Evolutionary conservation across 2,329 filamentous ascomycete species (phyloP), one percentile per base, ranked within the genome.

Genomic region (Microcyclospora tardicrescens): DNA sequence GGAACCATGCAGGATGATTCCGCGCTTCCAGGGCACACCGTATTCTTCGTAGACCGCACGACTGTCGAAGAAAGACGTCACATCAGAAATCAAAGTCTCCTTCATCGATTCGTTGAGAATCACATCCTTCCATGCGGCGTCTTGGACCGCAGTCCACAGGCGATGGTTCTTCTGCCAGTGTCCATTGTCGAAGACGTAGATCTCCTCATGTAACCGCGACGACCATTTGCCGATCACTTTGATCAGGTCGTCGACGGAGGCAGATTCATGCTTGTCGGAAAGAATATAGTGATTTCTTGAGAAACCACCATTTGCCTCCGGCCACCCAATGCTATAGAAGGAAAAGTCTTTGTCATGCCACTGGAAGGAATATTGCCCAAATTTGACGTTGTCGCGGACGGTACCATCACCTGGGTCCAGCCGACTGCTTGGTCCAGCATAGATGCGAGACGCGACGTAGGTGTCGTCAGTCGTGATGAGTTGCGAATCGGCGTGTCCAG

Each of bases 11-110:
- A 78, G 79, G 41, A 81, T 79, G 31, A 81, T 60, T 1, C 77
- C 77, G 32, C 77, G 63, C 64, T 82, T 81, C 78, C 79, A 82
- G 0, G 78, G 77, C 28, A 81, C 75, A 41, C 67, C 66, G 32
- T 81, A 64, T 34, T 68, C 61, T 2, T 60, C 49, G 50, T 81
- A 82, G 2, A 71, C 71, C 6, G 69, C 64, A 19, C 67, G 62
- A 0, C 64, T 66, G 33, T 72, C 62, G 51, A 78, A 82, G 59
- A 82, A 82, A 33, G 70, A 68, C 28, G 71, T 57, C 33, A 80
- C 72, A 52, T 81, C 77, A 2, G 69, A 62, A 38, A 79, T 72
- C 36, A 82, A 64, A 6, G 67, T 61, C 44, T 69, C 65, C 61
- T 82, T 82, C 69, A 78, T 78, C 6, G 61, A 61, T 24, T 68